A percentile compares a stretch with the other conserved stretches of the same genome.
phyloP scores from a whole-genome alignment of 106 monocot species.

The Platanthera zijinensis region DNA sequence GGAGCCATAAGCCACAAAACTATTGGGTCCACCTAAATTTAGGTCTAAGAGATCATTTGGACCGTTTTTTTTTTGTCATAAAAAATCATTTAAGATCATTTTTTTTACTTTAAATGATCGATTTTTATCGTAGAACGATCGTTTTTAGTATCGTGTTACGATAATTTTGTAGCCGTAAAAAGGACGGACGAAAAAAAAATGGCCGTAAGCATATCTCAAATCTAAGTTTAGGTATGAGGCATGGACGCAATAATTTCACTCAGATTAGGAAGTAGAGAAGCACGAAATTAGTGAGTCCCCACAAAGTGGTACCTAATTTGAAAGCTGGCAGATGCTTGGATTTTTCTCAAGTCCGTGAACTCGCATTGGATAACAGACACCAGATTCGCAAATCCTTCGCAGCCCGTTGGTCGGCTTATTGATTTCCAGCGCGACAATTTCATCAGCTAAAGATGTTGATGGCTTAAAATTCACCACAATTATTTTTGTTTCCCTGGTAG shows the following conservation, averaged over 20 bases:
- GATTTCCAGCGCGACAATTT: not conserved
- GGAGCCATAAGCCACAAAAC: not conserved
- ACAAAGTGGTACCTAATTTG: not conserved
- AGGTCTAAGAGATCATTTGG: no score
- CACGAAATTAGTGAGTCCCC: not conserved
- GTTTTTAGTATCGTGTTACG: no score
- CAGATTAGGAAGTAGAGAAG: not conserved
- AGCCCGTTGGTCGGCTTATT: not conserved
- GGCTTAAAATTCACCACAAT: not conserved
- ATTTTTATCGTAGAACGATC: no score
- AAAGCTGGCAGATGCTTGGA: constrained; percentile 1
- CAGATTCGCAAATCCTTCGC: not conserved
- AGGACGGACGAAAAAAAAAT: no score
- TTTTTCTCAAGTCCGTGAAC: not conserved
- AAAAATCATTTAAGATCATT: no score
- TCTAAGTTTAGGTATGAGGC: no score
- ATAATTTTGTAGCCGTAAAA: no score
- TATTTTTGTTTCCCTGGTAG: not conserved
- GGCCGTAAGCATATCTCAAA: no score
- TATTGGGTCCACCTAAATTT: no score
- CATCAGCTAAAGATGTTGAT: not conserved
- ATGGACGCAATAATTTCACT: no score
- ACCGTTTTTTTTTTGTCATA: no score
- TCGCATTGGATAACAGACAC: not conserved
- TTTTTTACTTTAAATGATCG: no score